Evolutionary conservation across 176 grass and related monocot genomes (phyloP).

Genomic region (Carex parvula): DNA sequence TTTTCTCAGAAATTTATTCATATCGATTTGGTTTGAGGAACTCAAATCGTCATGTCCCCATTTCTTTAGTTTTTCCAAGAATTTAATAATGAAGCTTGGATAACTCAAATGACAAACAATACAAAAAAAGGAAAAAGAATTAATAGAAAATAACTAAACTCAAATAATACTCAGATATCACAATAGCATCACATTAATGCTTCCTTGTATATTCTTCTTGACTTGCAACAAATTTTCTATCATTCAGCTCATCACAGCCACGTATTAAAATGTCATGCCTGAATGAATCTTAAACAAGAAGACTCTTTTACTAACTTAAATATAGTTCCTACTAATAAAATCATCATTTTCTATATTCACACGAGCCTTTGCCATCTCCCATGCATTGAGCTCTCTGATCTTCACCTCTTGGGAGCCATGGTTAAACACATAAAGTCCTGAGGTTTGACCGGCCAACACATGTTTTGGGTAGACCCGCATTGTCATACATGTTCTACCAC

Average conservation of each 20-base stretch:
- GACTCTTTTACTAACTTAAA: not conserved
- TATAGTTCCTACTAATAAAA: slow-evolving; percentile 5
- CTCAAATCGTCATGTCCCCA: not conserved
- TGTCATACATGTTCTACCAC: slow-evolving; percentile 54
- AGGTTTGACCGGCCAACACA: slow-evolving; percentile 21
- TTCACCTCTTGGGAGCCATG: slow-evolving; percentile 39
- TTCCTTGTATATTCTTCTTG: not conserved
- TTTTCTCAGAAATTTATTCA: not conserved
- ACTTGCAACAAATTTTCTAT: not conserved
- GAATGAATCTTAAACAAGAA: too few relatives aligned
- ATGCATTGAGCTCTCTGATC: slow-evolving; percentile 47
- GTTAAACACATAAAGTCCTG: slow-evolving; percentile 51
- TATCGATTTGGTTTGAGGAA: too few relatives aligned
- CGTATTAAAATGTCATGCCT: not conserved
- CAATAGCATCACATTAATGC: not conserved
- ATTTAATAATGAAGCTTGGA: too few relatives aligned
- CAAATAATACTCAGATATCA: not conserved
- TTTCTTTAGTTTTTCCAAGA: not conserved
- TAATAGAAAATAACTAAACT: not conserved
- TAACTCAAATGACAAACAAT: too few relatives aligned
- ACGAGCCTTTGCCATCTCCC: slow-evolving; percentile 46
- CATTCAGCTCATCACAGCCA: not conserved
- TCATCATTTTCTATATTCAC: slow-evolving; percentile 32
- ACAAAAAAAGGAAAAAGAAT: not conserved
- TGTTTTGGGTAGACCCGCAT: slow-evolving; percentile 55